Conservation (phyloP, 306 rosid species). For the Datisca glomerata region DNA sequence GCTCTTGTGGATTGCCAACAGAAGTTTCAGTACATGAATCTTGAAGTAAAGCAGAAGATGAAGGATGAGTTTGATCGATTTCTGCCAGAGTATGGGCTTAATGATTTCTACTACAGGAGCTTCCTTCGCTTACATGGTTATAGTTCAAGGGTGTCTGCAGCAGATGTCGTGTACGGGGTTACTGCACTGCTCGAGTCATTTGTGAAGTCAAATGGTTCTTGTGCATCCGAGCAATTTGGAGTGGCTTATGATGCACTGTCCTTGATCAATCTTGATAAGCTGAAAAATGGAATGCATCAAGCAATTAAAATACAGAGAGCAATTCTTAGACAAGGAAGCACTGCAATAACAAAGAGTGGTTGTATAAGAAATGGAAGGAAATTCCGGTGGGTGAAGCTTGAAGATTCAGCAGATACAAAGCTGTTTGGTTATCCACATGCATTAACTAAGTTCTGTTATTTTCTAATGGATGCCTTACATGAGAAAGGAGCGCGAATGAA, state of each 20-base stretch:
- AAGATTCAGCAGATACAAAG: slow-evolving; percentile 57
- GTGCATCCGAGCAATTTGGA: slow-evolving; percentile 75
- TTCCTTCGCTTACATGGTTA: slow-evolving; percentile 67
- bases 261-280: slow-evolving; percentile 53
- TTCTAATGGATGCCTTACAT: slow-evolving; percentile 85
- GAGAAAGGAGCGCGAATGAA: slow-evolving; percentile 95
- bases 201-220: slow-evolving; percentile 55
- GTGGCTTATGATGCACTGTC: slow-evolving; percentile 82
- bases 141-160: slow-evolving; percentile 82
- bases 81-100: slow-evolving; percentile 77
- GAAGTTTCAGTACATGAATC: slow-evolving; percentile 83
- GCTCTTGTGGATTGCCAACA: slow-evolving; percentile 90
- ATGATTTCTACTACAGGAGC: slow-evolving; percentile 79
- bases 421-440: slow-evolving; percentile 89
- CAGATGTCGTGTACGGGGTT: slow-evolving; percentile 92
- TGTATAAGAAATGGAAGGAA: slow-evolving; percentile 80
- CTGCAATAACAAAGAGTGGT: slow-evolving; percentile 64
- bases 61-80: slow-evolving; percentile 64
- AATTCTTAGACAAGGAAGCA: slow-evolving; percentile 84
- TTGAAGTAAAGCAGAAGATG: slow-evolving; percentile 82
- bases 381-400: slow-evolving; percentile 87
- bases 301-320: slow-evolving; percentile 85
- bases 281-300: slow-evolving; percentile 75
- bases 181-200: slow-evolving; percentile 90
- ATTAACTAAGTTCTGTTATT: slow-evolving; percentile 79